Conservation (phyloP, 352 stramenopile genomes). For the Phytopythium sindhum region DNA sequence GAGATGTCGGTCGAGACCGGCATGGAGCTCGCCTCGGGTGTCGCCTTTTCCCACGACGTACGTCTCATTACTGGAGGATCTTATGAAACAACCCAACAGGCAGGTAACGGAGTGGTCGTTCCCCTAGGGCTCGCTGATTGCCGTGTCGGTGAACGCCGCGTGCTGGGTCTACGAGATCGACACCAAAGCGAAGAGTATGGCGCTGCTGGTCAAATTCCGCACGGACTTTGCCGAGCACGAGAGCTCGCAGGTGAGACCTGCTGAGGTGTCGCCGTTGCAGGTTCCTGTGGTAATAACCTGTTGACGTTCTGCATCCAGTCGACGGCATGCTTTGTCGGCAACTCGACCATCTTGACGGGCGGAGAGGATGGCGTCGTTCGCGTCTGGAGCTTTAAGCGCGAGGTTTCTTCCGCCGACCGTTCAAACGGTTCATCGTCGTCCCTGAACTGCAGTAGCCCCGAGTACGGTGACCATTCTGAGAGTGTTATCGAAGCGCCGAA, state of each 20-base stretch:
- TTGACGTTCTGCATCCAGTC: slow-evolving; percentile 24
- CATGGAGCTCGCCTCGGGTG: slow-evolving; percentile 63
- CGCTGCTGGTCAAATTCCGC: slow-evolving; percentile 73
- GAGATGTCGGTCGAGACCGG: slow-evolving; percentile 71
- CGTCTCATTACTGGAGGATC: neutral
- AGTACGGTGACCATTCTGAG: slow-evolving; percentile 18
- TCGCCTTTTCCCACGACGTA: slow-evolving; percentile 73
- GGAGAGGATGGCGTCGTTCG: slow-evolving; percentile 79
- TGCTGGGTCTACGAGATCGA: slow-evolving; percentile 82
- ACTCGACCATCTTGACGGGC: slow-evolving; percentile 72
- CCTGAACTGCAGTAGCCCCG: slow-evolving; percentile 21
- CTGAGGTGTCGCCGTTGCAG: neutral
- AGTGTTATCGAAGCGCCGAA: slow-evolving; percentile 31
- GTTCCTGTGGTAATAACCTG: neutral
- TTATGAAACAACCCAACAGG: no score
- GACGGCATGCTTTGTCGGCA: slow-evolving; percentile 75
- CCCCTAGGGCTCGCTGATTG: slow-evolving; percentile 54
- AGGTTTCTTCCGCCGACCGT: slow-evolving; percentile 50
- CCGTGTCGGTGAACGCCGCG: slow-evolving; percentile 65
- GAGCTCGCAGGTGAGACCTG: slow-evolving; percentile 43
- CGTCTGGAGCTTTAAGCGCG: slow-evolving; percentile 55
- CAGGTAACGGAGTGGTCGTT: neutral
- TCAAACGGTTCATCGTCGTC: slow-evolving; percentile 33
- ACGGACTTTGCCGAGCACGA: slow-evolving; percentile 76
- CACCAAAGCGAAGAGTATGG: slow-evolving; percentile 48